phyloP scores from a whole-genome alignment of 805 yeast species.

The Zygotorulaspora danielsina region DNA sequence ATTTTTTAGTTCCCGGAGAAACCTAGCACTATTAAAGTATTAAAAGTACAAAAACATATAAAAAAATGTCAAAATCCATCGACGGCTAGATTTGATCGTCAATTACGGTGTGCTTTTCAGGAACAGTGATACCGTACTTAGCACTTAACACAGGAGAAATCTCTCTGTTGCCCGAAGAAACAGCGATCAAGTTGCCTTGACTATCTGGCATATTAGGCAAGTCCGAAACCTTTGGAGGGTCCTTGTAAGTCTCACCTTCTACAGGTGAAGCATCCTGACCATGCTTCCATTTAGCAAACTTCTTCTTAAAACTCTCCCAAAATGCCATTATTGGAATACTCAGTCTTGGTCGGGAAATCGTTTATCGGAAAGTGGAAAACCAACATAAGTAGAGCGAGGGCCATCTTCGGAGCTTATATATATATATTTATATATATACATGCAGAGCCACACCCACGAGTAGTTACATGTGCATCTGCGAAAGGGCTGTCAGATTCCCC shows the following conservation, averaged over 20 bases:
- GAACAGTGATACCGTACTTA: constrained; percentile 18
- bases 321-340: constrained; percentile 7
- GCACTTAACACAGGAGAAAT: constrained; percentile 26
- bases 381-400: not conserved
- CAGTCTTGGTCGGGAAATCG: too few species aligned
- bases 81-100: constrained; percentile 22
- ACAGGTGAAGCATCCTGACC: constrained; percentile 24
- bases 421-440: too few species aligned
- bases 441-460: too few species aligned
- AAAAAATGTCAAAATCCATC: not conserved
- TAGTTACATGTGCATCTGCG: too few species aligned
- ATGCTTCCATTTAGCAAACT: constrained; percentile 20
- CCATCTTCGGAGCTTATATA: too few species aligned
- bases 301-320: constrained; percentile 18
- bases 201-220: constrained; percentile 28
- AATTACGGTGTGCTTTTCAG: constrained; percentile 10
- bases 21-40: not conserved
- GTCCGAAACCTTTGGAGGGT: constrained; percentile 24
- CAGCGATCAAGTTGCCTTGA: constrained; percentile 25
- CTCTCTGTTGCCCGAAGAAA: constrained; percentile 29
- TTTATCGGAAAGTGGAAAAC: not conserved
- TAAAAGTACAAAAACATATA: not conserved
- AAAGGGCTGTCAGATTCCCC: too few species aligned
- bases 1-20: constrained; percentile 45
- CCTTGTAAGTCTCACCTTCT: constrained; percentile 24